Base-by-base conservation (phyloP, 371 early-diverging fungal genomes). In the Circinella umbellata region DNA sequence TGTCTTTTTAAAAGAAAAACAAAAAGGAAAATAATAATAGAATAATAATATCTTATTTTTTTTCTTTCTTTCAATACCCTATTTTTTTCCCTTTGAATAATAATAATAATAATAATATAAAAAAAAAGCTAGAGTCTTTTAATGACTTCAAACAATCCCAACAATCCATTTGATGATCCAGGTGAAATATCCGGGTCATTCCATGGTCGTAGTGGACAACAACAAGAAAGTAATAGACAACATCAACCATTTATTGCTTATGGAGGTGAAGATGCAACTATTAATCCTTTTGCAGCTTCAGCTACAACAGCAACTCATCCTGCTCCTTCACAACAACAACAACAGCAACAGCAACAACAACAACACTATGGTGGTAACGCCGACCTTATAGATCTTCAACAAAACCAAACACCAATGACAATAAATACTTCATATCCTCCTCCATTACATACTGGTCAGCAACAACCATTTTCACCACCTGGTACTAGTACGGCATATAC, bases 131-230 rank as follows among this genome's bases (percentile, higher is more conserved):
- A 20, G 61, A 34, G 27, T 27, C 27, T 27, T 27, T 27, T 27
- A 27, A 69, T 74, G 74, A 63, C 74, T 18, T 67, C 74, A 27
- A 54, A 60, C 55, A 74, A 74, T 49, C 68, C 34, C 39, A 59
- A 68, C 63, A 74, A 74, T 63, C 75, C 71, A 15, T 74, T 74
- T 70, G 75, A 59, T 67, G 69, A 74, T 71, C 62, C 57, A 55
- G 64, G 55, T 54, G 68, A 66, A 53, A 48, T 59, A 34, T 27
- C 68, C 61, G 71, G 66, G 66, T 35, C 65, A 10, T 39, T 39
- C n/a, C 38, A 55, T 18, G 36, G 54, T 53, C 42, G 42, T 42
- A 11, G 3, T 6, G 9, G 11, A 11, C 42, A 42, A 42, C 42
- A 42, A 42, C 37, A 34, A 55, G 60, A 66, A 46, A 66, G 66